Evolutionary conservation across 2,329 filamentous ascomycete genomes (phyloP).

Genomic region (Beauveria asiatica): DNA sequence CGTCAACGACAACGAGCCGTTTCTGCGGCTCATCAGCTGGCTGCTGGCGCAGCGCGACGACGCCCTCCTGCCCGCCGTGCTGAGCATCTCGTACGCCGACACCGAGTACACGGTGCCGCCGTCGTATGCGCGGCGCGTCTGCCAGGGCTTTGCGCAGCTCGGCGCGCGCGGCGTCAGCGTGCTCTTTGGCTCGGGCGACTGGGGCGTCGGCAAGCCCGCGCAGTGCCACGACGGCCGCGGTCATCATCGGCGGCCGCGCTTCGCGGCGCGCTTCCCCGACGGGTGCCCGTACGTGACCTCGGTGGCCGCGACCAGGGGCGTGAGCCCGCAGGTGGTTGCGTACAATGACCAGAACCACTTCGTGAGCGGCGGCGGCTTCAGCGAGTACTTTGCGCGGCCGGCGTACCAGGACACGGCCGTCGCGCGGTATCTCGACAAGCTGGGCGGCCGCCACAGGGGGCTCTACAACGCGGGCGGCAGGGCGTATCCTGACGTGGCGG

Average conservation of each 20-base stretch:
- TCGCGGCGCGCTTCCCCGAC: slow-evolving; percentile 15
- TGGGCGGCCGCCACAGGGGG: background rate
- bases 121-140: slow-evolving; percentile 5
- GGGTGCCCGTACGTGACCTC: slow-evolving; percentile 47
- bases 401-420: slow-evolving; percentile 34
- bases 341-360: slow-evolving; percentile 36
- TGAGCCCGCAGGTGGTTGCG: slow-evolving; percentile 26
- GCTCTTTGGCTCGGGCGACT: slow-evolving; percentile 5
- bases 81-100: slow-evolving; percentile 9
- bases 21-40: slow-evolving; percentile 3
- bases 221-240: background rate
- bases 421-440: slow-evolving; percentile 28
- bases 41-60: background rate
- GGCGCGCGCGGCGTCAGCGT: slow-evolving; percentile 7
- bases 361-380: slow-evolving; percentile 41
- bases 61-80: background rate
- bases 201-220: slow-evolving; percentile 1
- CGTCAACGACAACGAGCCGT: slow-evolving; percentile 7
- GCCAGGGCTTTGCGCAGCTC: slow-evolving; percentile 8
- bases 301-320: slow-evolving; percentile 44
- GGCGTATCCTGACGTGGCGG: slow-evolving; percentile 44
- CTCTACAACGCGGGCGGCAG: background rate
- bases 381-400: slow-evolving; percentile 29
- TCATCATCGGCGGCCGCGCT: background rate
- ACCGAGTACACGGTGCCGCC: slow-evolving; percentile 7